A percentile compares a stretch with the other conserved stretches of the same genome.
Evolutionary conservation across 805 yeast genomes (phyloP).

Genomic region (Ogataea parapolymorpha): DNA sequence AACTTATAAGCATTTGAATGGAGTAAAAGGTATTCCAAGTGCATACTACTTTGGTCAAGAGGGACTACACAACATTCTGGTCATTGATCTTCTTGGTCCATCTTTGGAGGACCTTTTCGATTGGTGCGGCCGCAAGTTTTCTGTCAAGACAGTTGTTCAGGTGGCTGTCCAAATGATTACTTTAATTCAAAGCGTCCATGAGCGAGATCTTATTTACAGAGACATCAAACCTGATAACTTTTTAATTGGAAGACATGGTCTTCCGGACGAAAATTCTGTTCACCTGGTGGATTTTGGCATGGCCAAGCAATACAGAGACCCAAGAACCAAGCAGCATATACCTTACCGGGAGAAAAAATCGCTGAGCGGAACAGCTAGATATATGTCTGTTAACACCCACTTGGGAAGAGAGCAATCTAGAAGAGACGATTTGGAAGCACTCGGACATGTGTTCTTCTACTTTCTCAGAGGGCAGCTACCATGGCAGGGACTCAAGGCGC

Average conservation of each 20-base stretch:
- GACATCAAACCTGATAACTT: slow-evolving; percentile 98
- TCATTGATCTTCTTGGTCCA: slow-evolving; percentile 93
- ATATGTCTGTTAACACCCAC: slow-evolving; percentile 97
- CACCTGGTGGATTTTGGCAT: slow-evolving; percentile 96
- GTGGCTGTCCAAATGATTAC: slow-evolving; percentile 93
- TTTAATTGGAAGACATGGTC: slow-evolving; percentile 83
- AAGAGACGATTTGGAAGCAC: slow-evolving; percentile 92
- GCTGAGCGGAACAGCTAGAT: slow-evolving; percentile 96
- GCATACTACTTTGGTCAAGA: slow-evolving; percentile 99
- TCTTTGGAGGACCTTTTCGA: slow-evolving; percentile 94
- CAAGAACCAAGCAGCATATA: slow-evolving; percentile 90
- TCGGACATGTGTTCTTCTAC: slow-evolving; percentile 96
- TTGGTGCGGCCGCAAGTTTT: slow-evolving; percentile 94
- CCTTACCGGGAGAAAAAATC: slow-evolving; percentile 97
- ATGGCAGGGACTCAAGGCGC: slow-evolving; percentile 99
- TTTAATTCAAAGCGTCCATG: slow-evolving; percentile 82
- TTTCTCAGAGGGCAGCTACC: slow-evolving; percentile 92
- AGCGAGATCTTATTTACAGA: slow-evolving; percentile 86
- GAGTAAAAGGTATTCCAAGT: slow-evolving; percentile 82
- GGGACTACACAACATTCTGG: slow-evolving; percentile 92
- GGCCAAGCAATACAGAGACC: slow-evolving; percentile 98
- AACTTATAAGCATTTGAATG: slow-evolving; percentile 84
- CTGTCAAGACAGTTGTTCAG: slow-evolving; percentile 85
- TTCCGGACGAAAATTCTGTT: slow-evolving; percentile 78
- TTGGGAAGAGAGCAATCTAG: slow-evolving; percentile 95